phyloP scores from a whole-genome alignment of 2,329 filamentous ascomycete species.

The Talaromyces pinophilus region DNA sequence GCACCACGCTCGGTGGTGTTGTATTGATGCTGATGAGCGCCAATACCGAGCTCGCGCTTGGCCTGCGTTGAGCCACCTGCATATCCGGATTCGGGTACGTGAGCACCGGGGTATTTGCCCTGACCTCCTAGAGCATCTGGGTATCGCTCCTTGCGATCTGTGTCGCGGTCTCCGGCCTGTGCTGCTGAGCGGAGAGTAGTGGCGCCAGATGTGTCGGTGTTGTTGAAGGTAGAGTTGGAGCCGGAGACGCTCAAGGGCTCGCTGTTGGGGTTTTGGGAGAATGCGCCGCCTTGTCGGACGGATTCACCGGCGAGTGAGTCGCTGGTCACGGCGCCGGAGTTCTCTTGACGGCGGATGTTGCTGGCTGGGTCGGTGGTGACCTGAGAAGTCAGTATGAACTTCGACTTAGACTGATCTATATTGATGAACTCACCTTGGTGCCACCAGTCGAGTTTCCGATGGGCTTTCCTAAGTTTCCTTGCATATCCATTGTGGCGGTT shows the following conservation, averaged over 20 bases:
- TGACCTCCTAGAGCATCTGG: constrained; percentile 43
- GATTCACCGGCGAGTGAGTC: constrained; percentile 80
- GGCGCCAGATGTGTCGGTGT: constrained; percentile 57
- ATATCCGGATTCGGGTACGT: constrained; percentile 38
- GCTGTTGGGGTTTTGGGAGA: constrained; percentile 60
- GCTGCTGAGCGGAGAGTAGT: constrained; percentile 52
- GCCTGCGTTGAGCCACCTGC: constrained; percentile 37
- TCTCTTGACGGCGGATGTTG: constrained; percentile 58
- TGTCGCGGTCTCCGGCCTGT: constrained; percentile 50
- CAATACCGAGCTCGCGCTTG: constrained; percentile 35
- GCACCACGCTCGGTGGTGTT: constrained; percentile 23
- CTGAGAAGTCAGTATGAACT: constrained; percentile 19
- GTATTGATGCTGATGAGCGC: constrained; percentile 27
- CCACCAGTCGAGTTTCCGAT: constrained; percentile 35
- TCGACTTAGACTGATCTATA: too few relatives aligned
- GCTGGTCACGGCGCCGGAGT: constrained; percentile 62
- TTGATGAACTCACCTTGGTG: constrained; percentile 36
- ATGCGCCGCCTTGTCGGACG: constrained; percentile 59
- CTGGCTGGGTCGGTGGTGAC: constrained; percentile 52
- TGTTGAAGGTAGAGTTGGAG: constrained; percentile 58
- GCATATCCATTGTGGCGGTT: constrained; percentile 40
- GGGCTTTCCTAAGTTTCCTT: constrained; percentile 35
- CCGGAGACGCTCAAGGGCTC: constrained; percentile 54
- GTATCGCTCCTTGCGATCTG: constrained; percentile 47
- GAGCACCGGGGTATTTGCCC: constrained; percentile 41